Percentiles rank a stretch among this genome's conserved stretches.
Conservation (phyloP, 306 rosid genomes). For the Pueraria montana region DNA sequence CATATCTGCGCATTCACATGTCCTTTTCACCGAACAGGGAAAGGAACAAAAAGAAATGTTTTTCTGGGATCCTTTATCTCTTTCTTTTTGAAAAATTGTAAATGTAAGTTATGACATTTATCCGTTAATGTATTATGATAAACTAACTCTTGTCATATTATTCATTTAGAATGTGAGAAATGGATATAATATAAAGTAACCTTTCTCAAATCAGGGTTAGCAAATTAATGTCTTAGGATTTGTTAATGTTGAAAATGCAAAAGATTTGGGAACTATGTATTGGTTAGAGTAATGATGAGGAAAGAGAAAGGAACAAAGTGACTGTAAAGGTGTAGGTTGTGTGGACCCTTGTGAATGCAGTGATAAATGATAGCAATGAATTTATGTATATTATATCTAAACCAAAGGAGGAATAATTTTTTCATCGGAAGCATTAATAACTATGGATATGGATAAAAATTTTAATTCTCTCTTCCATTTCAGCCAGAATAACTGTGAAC, state of each 20-base stretch:
- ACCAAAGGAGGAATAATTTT: not conserved
- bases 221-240: not conserved
- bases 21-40: conserved; percentile 19
- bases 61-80: not conserved
- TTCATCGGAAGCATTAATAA: not conserved
- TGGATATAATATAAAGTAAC: not conserved
- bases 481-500: not conserved
- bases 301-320: not conserved
- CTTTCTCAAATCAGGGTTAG: not conserved
- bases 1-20: conserved; percentile 3
- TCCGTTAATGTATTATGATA: not conserved
- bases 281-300: not conserved
- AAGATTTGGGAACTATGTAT: not conserved
- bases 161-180: not conserved
- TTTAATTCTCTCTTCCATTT: conserved; percentile 2
- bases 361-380: not conserved
- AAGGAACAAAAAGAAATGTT: not conserved
- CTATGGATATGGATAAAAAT: not conserved
- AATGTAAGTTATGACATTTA: not conserved
- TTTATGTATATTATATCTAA: not conserved
- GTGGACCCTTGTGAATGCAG: not conserved
- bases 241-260: not conserved
- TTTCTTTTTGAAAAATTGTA: not conserved
- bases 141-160: not conserved
- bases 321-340: not conserved